Evolutionary conservation across 1,284 basidiomycete species (phyloP), one percentile per base, ranked within the genome.

Genomic region (Naganishia sp.): DNA sequence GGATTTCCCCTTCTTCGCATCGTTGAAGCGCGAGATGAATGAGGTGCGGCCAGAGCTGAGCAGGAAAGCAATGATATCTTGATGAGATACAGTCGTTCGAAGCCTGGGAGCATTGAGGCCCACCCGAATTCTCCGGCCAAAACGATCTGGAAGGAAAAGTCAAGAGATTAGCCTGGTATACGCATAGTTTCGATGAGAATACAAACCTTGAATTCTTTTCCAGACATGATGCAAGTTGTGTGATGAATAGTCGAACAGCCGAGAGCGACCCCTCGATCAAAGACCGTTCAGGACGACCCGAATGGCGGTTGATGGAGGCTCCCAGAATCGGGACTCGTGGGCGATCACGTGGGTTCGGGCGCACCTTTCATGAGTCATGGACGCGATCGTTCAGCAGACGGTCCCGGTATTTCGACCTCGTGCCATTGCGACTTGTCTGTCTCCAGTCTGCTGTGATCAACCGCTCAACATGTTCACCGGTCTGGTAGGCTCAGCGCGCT

Each of bases 71-170:
- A n/a, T 5, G 4, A n/a, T 21, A 41, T n/a, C 11, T 17, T 45
- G 41, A 23, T 17, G 41, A 6, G n/a, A 45, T 39, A 6, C 17
- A 11, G 41, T 3, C 13, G 28, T 10, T 25, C 23, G n/a, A 39
- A 9, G 13, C 17, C 18, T 6, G 4, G 7, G 6, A 54, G 52
- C 10, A 28, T 17, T 23, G 39, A 18, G 7, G 45, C 50, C 32
- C 25, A 53, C 50, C 52, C 70, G 53, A 71, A 69, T 25, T 67
- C 66, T 28, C 68, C 68, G 17, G 63, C 70, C 35, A 71, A 60
- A n/a, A 69, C 68, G 50, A 71, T 63, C 61, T 54, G 21, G 4
- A 50, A 23, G 28, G 42, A 11, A 54, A 41, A 2, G 35, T 6
- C 32, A 43, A 45, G 9, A 58, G 1, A 13, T 60, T n/a, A 60